Evolutionary conservation across 2,329 filamentous ascomycete genomes (phyloP).

Genomic region (Beauveria caledonica): DNA sequence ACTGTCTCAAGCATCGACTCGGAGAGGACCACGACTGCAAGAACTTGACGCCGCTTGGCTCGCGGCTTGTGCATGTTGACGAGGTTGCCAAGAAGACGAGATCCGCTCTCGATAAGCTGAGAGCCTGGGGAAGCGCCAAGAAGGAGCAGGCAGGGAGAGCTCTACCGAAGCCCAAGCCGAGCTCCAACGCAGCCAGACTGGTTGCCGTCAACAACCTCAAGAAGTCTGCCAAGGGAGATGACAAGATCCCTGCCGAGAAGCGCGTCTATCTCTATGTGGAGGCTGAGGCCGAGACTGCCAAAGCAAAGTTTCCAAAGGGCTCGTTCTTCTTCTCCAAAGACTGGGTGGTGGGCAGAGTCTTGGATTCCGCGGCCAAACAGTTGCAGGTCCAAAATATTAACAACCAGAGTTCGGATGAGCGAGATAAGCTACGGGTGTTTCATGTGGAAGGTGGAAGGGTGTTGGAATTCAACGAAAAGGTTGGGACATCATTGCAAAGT

Average conservation of each 20-base stretch:
- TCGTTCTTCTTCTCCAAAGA: slow-evolving; percentile 75
- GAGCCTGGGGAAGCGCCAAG: slow-evolving; percentile 72
- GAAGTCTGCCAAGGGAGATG: slow-evolving; percentile 82
- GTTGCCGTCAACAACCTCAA: slow-evolving; percentile 72
- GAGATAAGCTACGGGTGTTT: slow-evolving; percentile 76
- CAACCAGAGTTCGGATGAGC: slow-evolving; percentile 66
- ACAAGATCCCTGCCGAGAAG: slow-evolving; percentile 71
- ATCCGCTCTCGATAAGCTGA: slow-evolving; percentile 68
- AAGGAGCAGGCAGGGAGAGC: slow-evolving; percentile 51
- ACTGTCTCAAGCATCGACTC: slow-evolving; percentile 71
- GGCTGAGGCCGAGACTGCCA: slow-evolving; percentile 78
- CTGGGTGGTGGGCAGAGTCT: slow-evolving; percentile 79
- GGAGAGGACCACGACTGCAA: slow-evolving; percentile 77
- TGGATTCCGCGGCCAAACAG: slow-evolving; percentile 69
- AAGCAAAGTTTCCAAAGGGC: slow-evolving; percentile 72
- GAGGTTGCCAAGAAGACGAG: slow-evolving; percentile 56
- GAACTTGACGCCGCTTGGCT: slow-evolving; percentile 57
- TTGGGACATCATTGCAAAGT: slow-evolving; percentile 63
- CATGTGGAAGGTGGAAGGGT: slow-evolving; percentile 85
- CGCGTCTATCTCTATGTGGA: slow-evolving; percentile 87
- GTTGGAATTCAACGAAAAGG: slow-evolving; percentile 80
- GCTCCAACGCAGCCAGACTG: slow-evolving; percentile 54
- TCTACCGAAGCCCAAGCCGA: slow-evolving; percentile 56
- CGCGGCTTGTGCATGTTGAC: slow-evolving; percentile 35
- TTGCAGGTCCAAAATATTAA: slow-evolving; percentile 79